Evolutionary conservation across 169 alveolate genomes (phyloP), one percentile per base, ranked within the genome.

Genomic region (Plasmodium inui): DNA sequence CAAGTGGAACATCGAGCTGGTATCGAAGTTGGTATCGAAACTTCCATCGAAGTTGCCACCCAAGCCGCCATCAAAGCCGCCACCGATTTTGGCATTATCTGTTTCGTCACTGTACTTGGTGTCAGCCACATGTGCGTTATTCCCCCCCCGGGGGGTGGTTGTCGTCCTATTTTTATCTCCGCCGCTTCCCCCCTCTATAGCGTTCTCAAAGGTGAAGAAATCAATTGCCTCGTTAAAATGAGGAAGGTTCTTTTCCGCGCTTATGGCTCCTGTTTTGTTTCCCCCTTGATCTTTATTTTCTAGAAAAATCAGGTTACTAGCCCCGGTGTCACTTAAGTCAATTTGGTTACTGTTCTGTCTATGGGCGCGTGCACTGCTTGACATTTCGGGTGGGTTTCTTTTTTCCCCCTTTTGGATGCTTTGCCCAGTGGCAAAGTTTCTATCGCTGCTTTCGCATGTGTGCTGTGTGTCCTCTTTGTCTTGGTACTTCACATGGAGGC

Each of bases 401-500:
- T 41, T 79, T 39, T 6, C 41, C 14, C 57, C 67, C 14, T 79
- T 79, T 39, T 44, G 34, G 28, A 67, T 7, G 12, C 17, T 44
- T n/a, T 22, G 57, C 55, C n/a, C 10, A 14, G 50, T 79, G 34
- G 37, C 17, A 26, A 39, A 6, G 9, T 9, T 79, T 7, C 22
- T 67, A 37, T 83, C 82, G 50, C 41, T 37, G 6, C 67, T 30
- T 22, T 34, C 17, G n/a, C n/a, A n/a, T 78, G 50, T 22, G 26
- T 44, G 34, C 34, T 30, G 44, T 50, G 74, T 44, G 14, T 37
- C 19, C 17, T 61, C 3, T 22, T 22, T 39, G 7, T 22, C 30
- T 76, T 46, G 32, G 14, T 30, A 39, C 39, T 82, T 88, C 37
- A 72, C 86, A 9, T 83, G 73, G 44, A 82, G 70, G n/a, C 95